These are phyloP conservation scores for Globisporangium splendens DNA, from an alignment of 352 stramenopile species.

Conservation along the genomic window DNA sequence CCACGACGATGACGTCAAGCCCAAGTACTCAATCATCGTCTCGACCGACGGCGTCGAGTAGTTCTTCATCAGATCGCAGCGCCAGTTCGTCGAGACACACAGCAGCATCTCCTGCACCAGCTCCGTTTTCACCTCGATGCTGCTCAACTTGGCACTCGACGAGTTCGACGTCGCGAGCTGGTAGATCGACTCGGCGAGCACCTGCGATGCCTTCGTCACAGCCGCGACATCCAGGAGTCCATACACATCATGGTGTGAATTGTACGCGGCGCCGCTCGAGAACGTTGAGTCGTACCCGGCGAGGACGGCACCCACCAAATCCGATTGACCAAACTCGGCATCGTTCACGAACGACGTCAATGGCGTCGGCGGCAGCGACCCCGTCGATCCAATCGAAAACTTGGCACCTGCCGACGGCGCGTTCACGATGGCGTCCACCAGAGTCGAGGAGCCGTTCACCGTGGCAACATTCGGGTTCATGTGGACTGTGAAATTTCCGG, in stretches of 20 bases:
- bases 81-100: constrained; percentile 67
- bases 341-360: constrained; percentile 76
- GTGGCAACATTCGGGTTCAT: constrained; percentile 47
- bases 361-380: constrained; percentile 55
- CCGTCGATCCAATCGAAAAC: constrained; percentile 29
- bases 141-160: constrained; percentile 30
- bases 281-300: constrained; percentile 65
- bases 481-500: constrained; percentile 64
- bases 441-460: constrained; percentile 28
- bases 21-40: constrained; percentile 69
- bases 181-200: constrained; percentile 74
- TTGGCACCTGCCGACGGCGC: constrained; percentile 38
- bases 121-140: constrained; percentile 49
- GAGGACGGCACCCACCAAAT: constrained; percentile 63
- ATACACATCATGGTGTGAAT: constrained; percentile 66
- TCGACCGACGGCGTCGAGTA: constrained; percentile 59
- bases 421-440: constrained; percentile 49
- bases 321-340: constrained; percentile 51
- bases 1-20: constrained; percentile 31
- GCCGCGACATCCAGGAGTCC: constrained; percentile 40
- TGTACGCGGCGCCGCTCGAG: constrained; percentile 42
- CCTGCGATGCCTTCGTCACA: constrained; percentile 57
- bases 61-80: constrained; percentile 62
- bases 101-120: constrained; percentile 52
- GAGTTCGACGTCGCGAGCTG: constrained; percentile 48